These are phyloP conservation scores for Elsinoe ampelina DNA, from an alignment of 2,329 filamentous ascomycete species.

Conservation along the genomic window DNA sequence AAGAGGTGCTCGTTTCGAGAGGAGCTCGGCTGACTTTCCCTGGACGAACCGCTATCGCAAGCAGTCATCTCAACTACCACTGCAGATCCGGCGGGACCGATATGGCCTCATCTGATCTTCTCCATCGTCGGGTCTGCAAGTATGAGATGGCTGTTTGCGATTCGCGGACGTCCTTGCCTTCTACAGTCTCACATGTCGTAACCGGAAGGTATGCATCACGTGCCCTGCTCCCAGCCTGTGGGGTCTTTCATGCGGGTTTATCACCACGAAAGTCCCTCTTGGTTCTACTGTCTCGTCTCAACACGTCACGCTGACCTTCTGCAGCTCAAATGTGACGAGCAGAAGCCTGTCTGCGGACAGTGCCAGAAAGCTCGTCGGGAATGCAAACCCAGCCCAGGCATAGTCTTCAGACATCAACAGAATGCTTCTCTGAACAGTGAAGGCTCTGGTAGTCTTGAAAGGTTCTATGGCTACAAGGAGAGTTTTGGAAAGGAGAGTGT, in stretches of 20 bases:
- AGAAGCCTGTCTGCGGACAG: conserved; percentile 51
- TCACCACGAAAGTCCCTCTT: not conserved
- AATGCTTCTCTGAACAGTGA: conserved; percentile 58
- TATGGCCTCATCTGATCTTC: not conserved
- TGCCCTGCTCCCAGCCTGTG: not conserved
- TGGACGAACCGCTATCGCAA: conserved; percentile 8
- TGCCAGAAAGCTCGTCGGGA: conserved; percentile 52
- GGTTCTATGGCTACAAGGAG: conserved; percentile 58
- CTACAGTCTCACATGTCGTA: conserved; percentile 26
- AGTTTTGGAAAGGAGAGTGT: conserved; percentile 51
- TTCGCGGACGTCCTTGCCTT: conserved; percentile 10
- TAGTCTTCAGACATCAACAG: conserved; percentile 60
- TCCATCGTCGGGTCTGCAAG: not conserved
- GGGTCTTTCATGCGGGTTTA: conserved; percentile 1
- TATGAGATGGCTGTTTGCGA: conserved; percentile 4
- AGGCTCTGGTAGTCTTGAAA: conserved; percentile 41
- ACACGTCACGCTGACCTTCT: not conserved
- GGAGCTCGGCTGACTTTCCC: conserved; percentile 23
- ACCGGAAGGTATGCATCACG: conserved; percentile 23
- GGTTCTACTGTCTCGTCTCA: not conserved
- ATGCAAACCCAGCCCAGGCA: conserved; percentile 52
- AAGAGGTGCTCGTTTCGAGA: not conserved
- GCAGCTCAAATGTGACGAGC: conserved; percentile 56
- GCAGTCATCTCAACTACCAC: conserved; percentile 12
- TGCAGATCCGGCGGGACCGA: not conserved